Evolutionary conservation across 1,139 yeast genomes (phyloP).

Genomic region (Saccharomyces hybrid): DNA sequence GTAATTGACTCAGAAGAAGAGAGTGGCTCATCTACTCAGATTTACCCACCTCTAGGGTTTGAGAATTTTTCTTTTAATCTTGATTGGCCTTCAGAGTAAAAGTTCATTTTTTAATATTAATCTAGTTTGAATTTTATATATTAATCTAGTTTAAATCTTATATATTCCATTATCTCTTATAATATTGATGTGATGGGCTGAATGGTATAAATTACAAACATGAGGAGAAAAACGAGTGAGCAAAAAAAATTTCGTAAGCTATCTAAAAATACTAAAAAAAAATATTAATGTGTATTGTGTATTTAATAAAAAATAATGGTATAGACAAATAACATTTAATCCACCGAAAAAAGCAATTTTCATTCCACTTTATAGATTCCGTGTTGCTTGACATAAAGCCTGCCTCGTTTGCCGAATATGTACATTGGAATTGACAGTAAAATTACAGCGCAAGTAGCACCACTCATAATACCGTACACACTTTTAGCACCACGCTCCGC

Average conservation of each 20-base stretch:
- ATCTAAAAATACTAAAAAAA: background rate
- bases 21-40: background rate
- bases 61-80: background rate
- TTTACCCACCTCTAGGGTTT: background rate
- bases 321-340: background rate
- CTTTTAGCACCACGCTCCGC: background rate
- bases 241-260: background rate
- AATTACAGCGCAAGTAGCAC: background rate
- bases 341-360: background rate
- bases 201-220: background rate
- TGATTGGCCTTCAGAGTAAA: background rate
- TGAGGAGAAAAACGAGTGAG: background rate
- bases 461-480: background rate
- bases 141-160: no score
- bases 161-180: background rate
- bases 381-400: background rate
- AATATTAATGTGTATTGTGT: background rate
- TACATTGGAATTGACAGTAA: background rate
- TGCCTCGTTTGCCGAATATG: background rate
- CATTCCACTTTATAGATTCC: background rate
- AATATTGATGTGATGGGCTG: background rate
- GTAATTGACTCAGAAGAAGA: background rate
- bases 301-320: background rate
- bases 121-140: background rate
- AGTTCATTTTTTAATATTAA: background rate